Conservation (phyloP, 306 rosid genomes). For the Oemleria cerasiformis region DNA sequence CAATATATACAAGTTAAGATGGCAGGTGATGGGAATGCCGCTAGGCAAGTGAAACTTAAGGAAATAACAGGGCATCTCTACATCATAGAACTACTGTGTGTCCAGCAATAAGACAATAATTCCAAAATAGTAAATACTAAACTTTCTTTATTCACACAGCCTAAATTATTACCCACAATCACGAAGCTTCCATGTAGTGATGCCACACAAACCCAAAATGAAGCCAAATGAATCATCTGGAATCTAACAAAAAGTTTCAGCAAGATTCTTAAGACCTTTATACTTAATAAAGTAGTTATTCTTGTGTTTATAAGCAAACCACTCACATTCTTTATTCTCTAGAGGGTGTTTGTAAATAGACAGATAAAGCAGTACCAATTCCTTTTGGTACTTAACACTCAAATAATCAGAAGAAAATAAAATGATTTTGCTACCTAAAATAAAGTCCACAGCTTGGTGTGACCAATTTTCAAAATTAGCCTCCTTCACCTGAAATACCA, state of each 20-base stretch:
- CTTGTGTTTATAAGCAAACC: not conserved
- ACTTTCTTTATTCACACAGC: not conserved
- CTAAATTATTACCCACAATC: not conserved
- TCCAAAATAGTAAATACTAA: too few species aligned
- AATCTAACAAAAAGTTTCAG: not conserved
- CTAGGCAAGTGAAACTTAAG: not conserved
- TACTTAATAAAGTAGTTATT: not conserved
- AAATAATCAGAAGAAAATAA: not conserved
- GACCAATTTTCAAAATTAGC: slow-evolving; percentile 66
- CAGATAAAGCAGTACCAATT: too few species aligned
- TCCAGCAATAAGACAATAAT: too few species aligned
- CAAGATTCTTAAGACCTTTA: not conserved
- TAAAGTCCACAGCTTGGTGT: slow-evolving; percentile 88
- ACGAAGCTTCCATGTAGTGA: not conserved
- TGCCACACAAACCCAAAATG: not conserved
- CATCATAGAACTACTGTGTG: too few species aligned
- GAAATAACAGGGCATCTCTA: not conserved
- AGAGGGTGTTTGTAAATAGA: too few species aligned
- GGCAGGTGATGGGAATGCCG: not conserved
- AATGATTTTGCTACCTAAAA: slow-evolving; percentile 48
- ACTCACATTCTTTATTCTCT: too few species aligned
- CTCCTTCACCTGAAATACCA: slow-evolving; percentile 52
- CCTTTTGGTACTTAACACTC: not conserved
- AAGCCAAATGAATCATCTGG: not conserved
- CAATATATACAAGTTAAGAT: not conserved